Conservation (phyloP, 805 yeast genomes). For the Saturnispora sekii region DNA sequence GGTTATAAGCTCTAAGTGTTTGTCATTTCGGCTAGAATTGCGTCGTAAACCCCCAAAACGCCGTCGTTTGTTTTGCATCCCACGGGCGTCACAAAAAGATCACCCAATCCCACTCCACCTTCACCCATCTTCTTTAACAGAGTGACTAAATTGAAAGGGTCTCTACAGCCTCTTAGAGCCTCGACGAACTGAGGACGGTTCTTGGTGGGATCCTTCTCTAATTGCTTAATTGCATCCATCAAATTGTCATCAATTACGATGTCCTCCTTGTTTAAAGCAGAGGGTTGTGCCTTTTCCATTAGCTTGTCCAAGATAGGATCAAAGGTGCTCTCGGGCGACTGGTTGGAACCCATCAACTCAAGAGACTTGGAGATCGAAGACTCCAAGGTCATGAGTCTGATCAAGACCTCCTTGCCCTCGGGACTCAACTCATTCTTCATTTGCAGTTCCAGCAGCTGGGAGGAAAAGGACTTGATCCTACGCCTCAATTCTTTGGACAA, state of each 20-base stretch:
- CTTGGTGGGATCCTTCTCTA: conserved; percentile 5
- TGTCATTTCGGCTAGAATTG: conserved; percentile 19
- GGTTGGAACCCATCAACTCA: conserved; percentile 20
- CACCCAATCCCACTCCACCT: conserved; percentile 9
- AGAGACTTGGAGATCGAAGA: conserved; percentile 55
- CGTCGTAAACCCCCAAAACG: conserved; percentile 18
- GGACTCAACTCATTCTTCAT: conserved; percentile 43
- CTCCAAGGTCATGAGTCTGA: conserved; percentile 60
- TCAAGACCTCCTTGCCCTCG: conserved; percentile 67
- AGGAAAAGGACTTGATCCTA: conserved; percentile 40
- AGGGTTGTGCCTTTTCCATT: neutral
- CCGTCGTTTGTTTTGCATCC: conserved; percentile 1
- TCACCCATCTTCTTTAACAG: conserved; percentile 9
- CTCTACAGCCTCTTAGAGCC: conserved; percentile 8
- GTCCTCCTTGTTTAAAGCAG: neutral
- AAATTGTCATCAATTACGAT: neutral
- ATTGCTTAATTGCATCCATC: conserved; percentile 3
- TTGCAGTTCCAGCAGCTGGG: conserved; percentile 50
- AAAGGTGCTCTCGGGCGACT: neutral
- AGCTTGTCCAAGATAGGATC: neutral
- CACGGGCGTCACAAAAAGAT: conserved; percentile 10
- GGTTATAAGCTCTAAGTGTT: conserved; percentile 1
- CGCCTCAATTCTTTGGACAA: conserved; percentile 32
- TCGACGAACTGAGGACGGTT: conserved; percentile 6
- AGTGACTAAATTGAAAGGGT: conserved; percentile 14